These are phyloP conservation scores for Xylariaceae sp. DNA, from an alignment of 2,329 filamentous ascomycete species.

Conservation along the genomic window DNA sequence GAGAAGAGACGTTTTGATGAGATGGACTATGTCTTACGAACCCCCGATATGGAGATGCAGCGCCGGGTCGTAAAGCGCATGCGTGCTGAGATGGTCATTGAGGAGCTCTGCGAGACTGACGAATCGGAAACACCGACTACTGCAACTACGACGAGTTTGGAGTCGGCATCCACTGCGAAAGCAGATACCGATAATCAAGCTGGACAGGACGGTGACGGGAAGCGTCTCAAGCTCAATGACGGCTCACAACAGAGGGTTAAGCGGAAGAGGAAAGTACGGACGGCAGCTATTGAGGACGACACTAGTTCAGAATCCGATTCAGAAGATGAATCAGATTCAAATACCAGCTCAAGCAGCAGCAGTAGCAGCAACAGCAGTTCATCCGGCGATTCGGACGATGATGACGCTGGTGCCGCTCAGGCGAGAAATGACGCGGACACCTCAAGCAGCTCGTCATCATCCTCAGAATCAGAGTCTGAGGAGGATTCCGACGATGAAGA, in stretches of 20 bases:
- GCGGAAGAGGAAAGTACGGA: slow-evolving; percentile 51
- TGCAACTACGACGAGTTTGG: slow-evolving; percentile 22
- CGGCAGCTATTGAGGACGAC: slow-evolving; percentile 41
- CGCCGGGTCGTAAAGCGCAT: slow-evolving; percentile 58
- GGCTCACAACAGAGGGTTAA: slow-evolving; percentile 42
- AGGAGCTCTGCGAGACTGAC: slow-evolving; percentile 50
- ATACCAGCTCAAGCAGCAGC: slow-evolving; percentile 28
- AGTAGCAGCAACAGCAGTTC: slow-evolving; percentile 23
- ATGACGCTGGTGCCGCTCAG: slow-evolving; percentile 6
- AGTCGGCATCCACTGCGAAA: slow-evolving; percentile 22
- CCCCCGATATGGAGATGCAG: slow-evolving; percentile 49
- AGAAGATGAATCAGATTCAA: slow-evolving; percentile 33
- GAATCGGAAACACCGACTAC: slow-evolving; percentile 32
- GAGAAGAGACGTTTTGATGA: slow-evolving; percentile 51
- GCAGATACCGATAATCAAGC: slow-evolving; percentile 14
- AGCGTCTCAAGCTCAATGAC: slow-evolving; percentile 43
- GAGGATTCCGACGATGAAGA: slow-evolving; percentile 33
- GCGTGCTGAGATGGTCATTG: slow-evolving; percentile 56
- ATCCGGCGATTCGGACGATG: slow-evolving; percentile 32
- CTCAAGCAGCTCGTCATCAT: slow-evolving; percentile 41
- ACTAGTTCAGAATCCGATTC: slow-evolving; percentile 33
- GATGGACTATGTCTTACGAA: slow-evolving; percentile 46
- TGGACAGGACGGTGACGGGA: slow-evolving; percentile 31
- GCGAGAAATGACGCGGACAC: slow-evolving; percentile 21
- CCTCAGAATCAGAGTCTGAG: slow-evolving; percentile 30